Percentiles rank a stretch among this genome's conserved stretches.
Conservation (phyloP, 2,329 filamentous ascomycete species). For the Paraphoma chrysanthemicola region DNA sequence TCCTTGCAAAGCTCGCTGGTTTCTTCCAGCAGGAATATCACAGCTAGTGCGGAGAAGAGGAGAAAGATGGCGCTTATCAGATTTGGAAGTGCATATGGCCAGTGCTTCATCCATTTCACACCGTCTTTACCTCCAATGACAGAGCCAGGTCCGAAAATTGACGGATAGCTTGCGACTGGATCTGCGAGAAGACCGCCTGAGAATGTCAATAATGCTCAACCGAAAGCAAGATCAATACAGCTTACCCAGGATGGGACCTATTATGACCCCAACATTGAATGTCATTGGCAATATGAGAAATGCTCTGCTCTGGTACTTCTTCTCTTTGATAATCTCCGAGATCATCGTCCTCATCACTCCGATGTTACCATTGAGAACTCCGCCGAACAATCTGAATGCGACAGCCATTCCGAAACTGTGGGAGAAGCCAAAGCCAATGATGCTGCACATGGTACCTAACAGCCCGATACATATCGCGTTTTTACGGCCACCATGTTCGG, state of each 20-base stretch:
- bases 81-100: conserved; percentile 75
- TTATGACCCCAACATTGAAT: conserved; percentile 65
- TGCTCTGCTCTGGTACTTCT: conserved; percentile 65
- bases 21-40: conserved; percentile 72
- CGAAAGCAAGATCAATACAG: neutral
- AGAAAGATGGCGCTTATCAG: conserved; percentile 70
- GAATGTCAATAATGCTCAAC: conserved; percentile 38
- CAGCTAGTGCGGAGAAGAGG: conserved; percentile 59
- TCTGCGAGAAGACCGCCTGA: conserved; percentile 72
- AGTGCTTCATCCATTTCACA: conserved; percentile 68
- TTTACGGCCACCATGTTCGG: conserved; percentile 72
- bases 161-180: conserved; percentile 67
- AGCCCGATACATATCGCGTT: conserved; percentile 79
- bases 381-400: conserved; percentile 71
- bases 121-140: conserved; percentile 63
- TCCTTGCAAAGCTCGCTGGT: conserved; percentile 52
- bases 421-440: conserved; percentile 73
- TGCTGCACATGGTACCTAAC: conserved; percentile 70
- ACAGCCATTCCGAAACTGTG: conserved; percentile 67
- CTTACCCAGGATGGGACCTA: conserved; percentile 51
- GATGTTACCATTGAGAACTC: conserved; percentile 74
- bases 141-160: conserved; percentile 67
- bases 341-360: conserved; percentile 79
- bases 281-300: conserved; percentile 71
- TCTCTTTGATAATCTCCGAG: conserved; percentile 73